Evolutionary conservation across 192 early-diverging fungal species (phyloP).

Genomic region (Coemansia interrupta): DNA sequence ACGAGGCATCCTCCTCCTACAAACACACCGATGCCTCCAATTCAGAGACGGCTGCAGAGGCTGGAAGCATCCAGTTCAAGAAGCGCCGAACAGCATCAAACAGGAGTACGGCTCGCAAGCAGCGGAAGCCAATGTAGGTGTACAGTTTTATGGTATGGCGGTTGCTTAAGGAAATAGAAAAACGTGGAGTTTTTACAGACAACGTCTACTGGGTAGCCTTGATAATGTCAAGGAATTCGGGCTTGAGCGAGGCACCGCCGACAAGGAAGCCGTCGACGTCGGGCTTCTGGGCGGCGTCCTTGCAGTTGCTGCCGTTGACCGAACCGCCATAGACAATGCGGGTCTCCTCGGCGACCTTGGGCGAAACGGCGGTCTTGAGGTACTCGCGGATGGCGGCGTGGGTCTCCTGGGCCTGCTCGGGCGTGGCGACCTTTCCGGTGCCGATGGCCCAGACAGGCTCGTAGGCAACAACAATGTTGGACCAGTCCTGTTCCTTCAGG

Average conservation of each 20-base stretch:
- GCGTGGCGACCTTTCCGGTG: slow-evolving; percentile 96
- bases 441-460: slow-evolving; percentile 99
- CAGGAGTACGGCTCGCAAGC: slow-evolving; percentile 25
- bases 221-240: slow-evolving; percentile 75
- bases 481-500: slow-evolving; percentile 76
- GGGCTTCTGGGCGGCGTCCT: slow-evolving; percentile 72
- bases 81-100: slow-evolving; percentile 34
- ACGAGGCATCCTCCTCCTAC: neutral
- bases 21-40: neutral
- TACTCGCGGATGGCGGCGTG: slow-evolving; percentile 85
- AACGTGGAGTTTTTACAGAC: neutral
- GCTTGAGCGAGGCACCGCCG: slow-evolving; percentile 96
- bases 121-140: slow-evolving; percentile 16
- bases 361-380: slow-evolving; percentile 79
- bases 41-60: neutral
- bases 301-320: slow-evolving; percentile 84
- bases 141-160: neutral
- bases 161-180: neutral
- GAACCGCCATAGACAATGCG: slow-evolving; percentile 97
- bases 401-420: slow-evolving; percentile 94
- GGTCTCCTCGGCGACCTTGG: slow-evolving; percentile 79
- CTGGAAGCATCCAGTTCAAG: slow-evolving; percentile 24
- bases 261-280: slow-evolving; percentile 99
- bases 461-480: slow-evolving; percentile 94
- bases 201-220: slow-evolving; percentile 32